Evolutionary conservation across 140 eudicot species (phyloP), one percentile per base, ranked within the genome.

Genomic region (Anethum foeniculum): DNA sequence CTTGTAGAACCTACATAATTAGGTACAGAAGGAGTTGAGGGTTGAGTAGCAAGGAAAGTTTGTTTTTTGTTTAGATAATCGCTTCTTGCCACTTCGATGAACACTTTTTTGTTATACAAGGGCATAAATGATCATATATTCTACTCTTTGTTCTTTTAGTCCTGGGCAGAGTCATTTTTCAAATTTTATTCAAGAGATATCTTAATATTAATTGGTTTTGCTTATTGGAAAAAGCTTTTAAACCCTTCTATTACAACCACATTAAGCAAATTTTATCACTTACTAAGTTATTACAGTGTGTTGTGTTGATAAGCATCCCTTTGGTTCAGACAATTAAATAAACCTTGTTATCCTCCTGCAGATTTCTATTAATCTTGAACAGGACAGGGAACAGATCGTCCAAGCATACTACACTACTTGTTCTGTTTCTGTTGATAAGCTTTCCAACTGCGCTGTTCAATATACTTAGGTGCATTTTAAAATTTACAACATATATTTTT

Each of bases 341-440:
- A 39, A 38, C 39, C 8, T 78, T 76, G 18, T 12, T 79, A n/a
- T 52, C n/a, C 46, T 73, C 23, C 49, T 60, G 62, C 71, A 84
- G 87, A 77, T 6, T 80, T 75, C 51, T 84, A 32, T 65, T 84
- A 80, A 38, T 84, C 48, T 25, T 84, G 65, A 84, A 84, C 79
- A 76, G 56, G 81, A 14, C 73, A 65, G 84, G 87, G 67, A 32
- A 28, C 15, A 75, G 87, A 76, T 80, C 87, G 54, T 58, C 84
- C 64, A 43, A 47, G 84, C 84, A 75, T 12, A 72, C 84, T 76
- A 49, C 84, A 27, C 84, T 84, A 38, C 68, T 84, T n/a, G 81
- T 81, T 28, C 78, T 84, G 41, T 75, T 49, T 80, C 81, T 84
- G 12, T 48, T 80, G 34, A 75, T 60, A 15, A 65, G 81, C 81